Conservation (phyloP, 2,329 filamentous ascomycete genomes). For the Epichloe gansuensis region DNA sequence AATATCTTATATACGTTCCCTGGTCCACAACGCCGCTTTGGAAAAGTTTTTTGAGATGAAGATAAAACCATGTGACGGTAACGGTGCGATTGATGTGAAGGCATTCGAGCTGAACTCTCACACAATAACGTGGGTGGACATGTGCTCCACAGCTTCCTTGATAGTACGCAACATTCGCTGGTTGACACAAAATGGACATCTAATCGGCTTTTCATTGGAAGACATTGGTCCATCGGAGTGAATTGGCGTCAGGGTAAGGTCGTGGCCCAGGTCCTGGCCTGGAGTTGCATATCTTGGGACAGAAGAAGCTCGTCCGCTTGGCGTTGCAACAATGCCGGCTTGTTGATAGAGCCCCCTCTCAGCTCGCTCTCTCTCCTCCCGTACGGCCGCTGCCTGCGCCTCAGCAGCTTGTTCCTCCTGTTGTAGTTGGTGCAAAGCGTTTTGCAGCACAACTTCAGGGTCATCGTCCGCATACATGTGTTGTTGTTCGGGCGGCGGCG, state of each 20-base stretch:
- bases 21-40: not conserved
- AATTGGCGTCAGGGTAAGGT: constrained; percentile 43
- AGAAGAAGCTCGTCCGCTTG: constrained; percentile 15
- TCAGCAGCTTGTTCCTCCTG: constrained; percentile 46
- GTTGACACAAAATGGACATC: constrained; percentile 50
- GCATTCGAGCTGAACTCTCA: constrained; percentile 13
- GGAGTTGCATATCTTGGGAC: constrained; percentile 23
- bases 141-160: constrained; percentile 49
- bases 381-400: constrained; percentile 40
- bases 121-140: constrained; percentile 49
- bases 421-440: constrained; percentile 44
- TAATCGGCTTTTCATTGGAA: constrained; percentile 34
- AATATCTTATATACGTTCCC: no score
- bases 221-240: constrained; percentile 35
- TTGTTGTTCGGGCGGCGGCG: not conserved
- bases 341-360: constrained; percentile 25
- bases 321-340: constrained; percentile 21
- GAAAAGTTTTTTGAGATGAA: not conserved
- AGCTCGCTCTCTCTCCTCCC: constrained; percentile 38
- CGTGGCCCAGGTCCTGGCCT: constrained; percentile 22
- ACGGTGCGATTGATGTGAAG: not conserved
- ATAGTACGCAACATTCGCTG: constrained; percentile 47
- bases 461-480: constrained; percentile 37
- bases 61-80: not conserved
- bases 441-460: constrained; percentile 44